Evolutionary conservation across 2,329 filamentous ascomycete genomes (phyloP).

Genomic region (Pezicula rhizophila): DNA sequence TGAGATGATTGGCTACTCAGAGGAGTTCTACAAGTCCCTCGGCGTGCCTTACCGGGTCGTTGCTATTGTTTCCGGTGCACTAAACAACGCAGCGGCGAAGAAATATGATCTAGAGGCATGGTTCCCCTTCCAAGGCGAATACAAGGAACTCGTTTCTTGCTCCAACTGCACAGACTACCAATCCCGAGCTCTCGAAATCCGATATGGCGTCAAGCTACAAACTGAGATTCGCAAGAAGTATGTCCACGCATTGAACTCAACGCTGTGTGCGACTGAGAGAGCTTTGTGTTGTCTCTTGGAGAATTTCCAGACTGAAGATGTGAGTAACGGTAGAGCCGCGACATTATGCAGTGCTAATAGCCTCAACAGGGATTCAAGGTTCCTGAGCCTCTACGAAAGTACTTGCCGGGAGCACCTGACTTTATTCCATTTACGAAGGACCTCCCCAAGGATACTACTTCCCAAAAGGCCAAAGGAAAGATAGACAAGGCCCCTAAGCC

Average conservation of each 20-base stretch:
- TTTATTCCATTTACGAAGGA: slow-evolving; percentile 88
- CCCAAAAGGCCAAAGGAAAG: slow-evolving; percentile 43
- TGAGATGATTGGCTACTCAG: slow-evolving; percentile 81
- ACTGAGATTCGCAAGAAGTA: slow-evolving; percentile 86
- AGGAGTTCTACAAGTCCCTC: slow-evolving; percentile 92
- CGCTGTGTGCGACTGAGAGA: slow-evolving; percentile 83
- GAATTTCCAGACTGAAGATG: slow-evolving; percentile 90
- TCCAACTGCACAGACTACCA: slow-evolving; percentile 99
- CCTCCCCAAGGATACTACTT: slow-evolving; percentile 68
- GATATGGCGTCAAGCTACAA: slow-evolving; percentile 81
- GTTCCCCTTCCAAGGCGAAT: slow-evolving; percentile 95
- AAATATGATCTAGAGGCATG: slow-evolving; percentile 96
- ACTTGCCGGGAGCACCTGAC: slow-evolving; percentile 81
- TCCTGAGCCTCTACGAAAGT: slow-evolving; percentile 79
- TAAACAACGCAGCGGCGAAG: slow-evolving; percentile 85
- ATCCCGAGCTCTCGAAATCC: slow-evolving; percentile 85
- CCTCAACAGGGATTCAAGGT: slow-evolving; percentile 61
- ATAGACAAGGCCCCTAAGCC: slow-evolving; percentile 23
- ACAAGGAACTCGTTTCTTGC: slow-evolving; percentile 96
- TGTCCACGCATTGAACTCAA: slow-evolving; percentile 88
- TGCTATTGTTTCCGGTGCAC: slow-evolving; percentile 88
- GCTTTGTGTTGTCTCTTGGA: slow-evolving; percentile 92
- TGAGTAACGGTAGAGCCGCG: slow-evolving; percentile 32
- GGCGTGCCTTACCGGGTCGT: slow-evolving; percentile 87
- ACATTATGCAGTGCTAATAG: slow-evolving; percentile 15